Base-by-base conservation (phyloP, 2,329 filamentous ascomycete species). In the Didymella glomerata region DNA sequence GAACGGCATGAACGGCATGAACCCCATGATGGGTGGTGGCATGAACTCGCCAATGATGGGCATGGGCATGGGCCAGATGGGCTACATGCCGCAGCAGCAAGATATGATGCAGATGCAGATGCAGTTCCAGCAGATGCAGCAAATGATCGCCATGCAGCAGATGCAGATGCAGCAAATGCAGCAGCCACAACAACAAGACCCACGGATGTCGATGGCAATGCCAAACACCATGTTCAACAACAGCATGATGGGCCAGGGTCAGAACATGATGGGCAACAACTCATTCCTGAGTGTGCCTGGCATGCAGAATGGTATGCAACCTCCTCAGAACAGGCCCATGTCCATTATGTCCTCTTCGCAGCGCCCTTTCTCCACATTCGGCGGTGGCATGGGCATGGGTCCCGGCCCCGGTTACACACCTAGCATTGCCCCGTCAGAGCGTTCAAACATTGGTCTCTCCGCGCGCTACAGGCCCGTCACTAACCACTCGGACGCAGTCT, bases 381-480 rank as follows among this genome's bases (percentile, higher is more conserved):
- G 51, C 6, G 52, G 45, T 22, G 76, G 77, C 51, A 60, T 68
- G 42, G 50, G 77, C 51, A 61, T 68, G 62, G 66, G 65, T 16
- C 62, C 65, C 16, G 57, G 61, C 28, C 54, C 61, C 50, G 88
- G 86, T 9, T 98, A 98, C 77, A 86, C 93, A 1, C 88, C 93
- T 1, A 98, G 94, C 0, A 96, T 99, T 66, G 94, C 95, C 2
- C 95, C 95, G 1, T 97, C 92, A 5, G 95, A 98, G 80, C 90
- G 95, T 61, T 98, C 93, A 82, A 98, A 96, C 75, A 82, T 97
- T 61, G 95, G 95, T 16, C 84, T 96, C 51, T 93, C 95, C 9
- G 89, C 92, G 30, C 88, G 95, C 44, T 99, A 99, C 79, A 87
- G 95, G 45, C 93, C 95, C 1, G 94, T 98, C 0, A 93, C 91